Base-by-base conservation (phyloP, 2,329 filamentous ascomycete genomes). In the Nothomitra cinnamomea region DNA sequence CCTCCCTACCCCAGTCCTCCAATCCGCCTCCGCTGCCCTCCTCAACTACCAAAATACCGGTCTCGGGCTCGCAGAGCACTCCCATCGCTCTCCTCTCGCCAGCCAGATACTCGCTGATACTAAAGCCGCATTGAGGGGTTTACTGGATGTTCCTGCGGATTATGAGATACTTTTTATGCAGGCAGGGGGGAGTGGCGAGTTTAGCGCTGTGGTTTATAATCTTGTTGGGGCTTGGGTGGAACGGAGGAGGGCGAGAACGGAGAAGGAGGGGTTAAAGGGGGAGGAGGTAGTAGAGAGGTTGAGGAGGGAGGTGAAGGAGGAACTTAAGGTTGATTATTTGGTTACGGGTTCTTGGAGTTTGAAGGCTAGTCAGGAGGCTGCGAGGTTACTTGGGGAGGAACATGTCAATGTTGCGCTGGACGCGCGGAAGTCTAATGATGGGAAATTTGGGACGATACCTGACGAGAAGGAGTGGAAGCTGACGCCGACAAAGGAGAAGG, bases 151-250 rank as follows among this genome's bases (percentile, higher is more conserved):
- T 54, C 87, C 88, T 2, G 78, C 83, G 59, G 81, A 85, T 65
- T 95, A 95, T 69, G 87, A 95, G 56, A 77, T 95, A 54, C 69
- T 95, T 19, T 90, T 94, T 68, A 83, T 94, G 74, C 85, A 92
- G 66, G 86, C 78, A 56, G 89, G 90, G 55, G 90, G 89, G 57
- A 87, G 76, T 51, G 88, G 88, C 56, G 79, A 89, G 70, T 95
- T 95, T 72, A 82, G 83, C 53, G 85, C 87, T 32, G 80, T 81
- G 4, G 78, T 87, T 2, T 90, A 92, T 70, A 94, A 95, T 70
- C 70, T 95, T 53, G 82, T 92, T 47, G 78, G 81, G 24, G 76
- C 84, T 56, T 95, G 88, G 89, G 82, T 94, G 3, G 79, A 81
- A 64, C 76, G 77, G 65, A 75, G 83, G 65, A 75, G 79, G 59